These are phyloP conservation scores for Emergomyces pasteurianus DNA, from an alignment of 2,329 filamentous ascomycete species.

Conservation along the genomic window DNA sequence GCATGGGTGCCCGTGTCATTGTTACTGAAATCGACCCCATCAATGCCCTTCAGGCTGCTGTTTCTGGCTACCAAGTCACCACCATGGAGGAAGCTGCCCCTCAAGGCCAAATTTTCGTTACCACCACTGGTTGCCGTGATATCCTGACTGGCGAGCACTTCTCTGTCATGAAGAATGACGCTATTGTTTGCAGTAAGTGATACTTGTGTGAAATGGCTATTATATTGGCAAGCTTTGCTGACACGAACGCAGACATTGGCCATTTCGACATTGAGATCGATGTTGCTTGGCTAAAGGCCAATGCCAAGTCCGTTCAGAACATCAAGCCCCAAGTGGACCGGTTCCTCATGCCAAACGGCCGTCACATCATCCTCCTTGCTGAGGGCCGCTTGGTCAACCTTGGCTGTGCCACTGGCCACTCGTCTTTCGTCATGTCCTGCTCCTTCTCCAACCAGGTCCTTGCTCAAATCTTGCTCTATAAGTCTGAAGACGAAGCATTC, in stretches of 20 bases:
- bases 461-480: slow-evolving; percentile 97
- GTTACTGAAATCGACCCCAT: slow-evolving; percentile 98
- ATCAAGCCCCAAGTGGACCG: slow-evolving; percentile 99
- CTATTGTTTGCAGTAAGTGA: slow-evolving; percentile 86
- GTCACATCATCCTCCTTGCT: slow-evolving; percentile 95
- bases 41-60: slow-evolving; percentile 97
- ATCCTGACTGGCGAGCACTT: slow-evolving; percentile 90
- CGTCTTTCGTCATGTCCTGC: slow-evolving; percentile 99
- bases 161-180: slow-evolving; percentile 89
- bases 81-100: slow-evolving; percentile 95
- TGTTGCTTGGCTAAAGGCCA: slow-evolving; percentile 98
- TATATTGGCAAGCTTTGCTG: slow-evolving; percentile 12
- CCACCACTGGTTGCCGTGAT: slow-evolving; percentile 97
- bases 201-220: neutral
- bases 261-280: slow-evolving; percentile 99
- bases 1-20: slow-evolving; percentile 93
- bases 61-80: slow-evolving; percentile 91
- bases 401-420: slow-evolving; percentile 97
- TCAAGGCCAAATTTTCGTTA: slow-evolving; percentile 94
- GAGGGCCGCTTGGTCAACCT: slow-evolving; percentile 99
- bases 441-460: slow-evolving; percentile 99
- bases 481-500: slow-evolving; percentile 77
- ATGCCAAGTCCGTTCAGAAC: slow-evolving; percentile 85
- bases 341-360: slow-evolving; percentile 84
- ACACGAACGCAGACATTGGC: slow-evolving; percentile 60